A percentile compares a stretch with the other conserved stretches of the same genome.
Evolutionary conservation across 2,329 filamentous ascomycete genomes (phyloP).

Genomic region (Exserohilum turcica): DNA sequence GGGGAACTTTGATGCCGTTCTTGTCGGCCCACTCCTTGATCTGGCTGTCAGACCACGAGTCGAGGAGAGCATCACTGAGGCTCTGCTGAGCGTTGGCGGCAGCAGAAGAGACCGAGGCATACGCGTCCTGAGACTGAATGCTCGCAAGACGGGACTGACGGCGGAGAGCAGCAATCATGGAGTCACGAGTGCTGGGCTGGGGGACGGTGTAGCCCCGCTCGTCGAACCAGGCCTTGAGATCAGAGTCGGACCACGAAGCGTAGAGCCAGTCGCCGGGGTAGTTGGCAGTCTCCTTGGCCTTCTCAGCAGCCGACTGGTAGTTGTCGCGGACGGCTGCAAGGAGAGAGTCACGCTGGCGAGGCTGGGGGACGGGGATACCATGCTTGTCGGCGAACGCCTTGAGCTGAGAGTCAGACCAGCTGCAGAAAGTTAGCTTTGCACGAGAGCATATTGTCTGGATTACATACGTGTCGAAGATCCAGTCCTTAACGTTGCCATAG

Average conservation of each 20-base stretch:
- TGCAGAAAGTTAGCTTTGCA: conserved; percentile 52
- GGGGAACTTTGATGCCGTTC: conserved; percentile 86
- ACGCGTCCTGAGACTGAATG: conserved; percentile 65
- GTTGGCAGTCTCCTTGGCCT: conserved; percentile 73
- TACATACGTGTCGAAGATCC: conserved; percentile 81
- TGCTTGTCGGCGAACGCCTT: conserved; percentile 92
- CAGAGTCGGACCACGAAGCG: conserved; percentile 86
- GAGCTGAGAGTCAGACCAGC: conserved; percentile 90
- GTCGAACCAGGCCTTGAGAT: conserved; percentile 92
- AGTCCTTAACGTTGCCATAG: conserved; percentile 76
- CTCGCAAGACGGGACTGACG: conserved; percentile 85
- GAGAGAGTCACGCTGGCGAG: conserved; percentile 81
- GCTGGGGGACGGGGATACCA: conserved; percentile 83
- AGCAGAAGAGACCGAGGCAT: conserved; percentile 52
- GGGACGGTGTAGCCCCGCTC: conserved; percentile 83
- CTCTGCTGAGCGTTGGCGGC: conserved; percentile 68
- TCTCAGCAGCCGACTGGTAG: conserved; percentile 79
- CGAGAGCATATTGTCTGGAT: not conserved
- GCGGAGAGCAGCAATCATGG: conserved; percentile 84
- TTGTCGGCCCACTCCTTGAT: conserved; percentile 93
- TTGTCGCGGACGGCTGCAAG: conserved; percentile 77
- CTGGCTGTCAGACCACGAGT: conserved; percentile 86
- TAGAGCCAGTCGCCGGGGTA: conserved; percentile 98
- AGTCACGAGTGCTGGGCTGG: conserved; percentile 82
- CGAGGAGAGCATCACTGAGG: conserved; percentile 81